These are phyloP conservation scores for Debaryomyces sp. DNA, from an alignment of 1,139 yeast genomes.

Conservation along the genomic window DNA sequence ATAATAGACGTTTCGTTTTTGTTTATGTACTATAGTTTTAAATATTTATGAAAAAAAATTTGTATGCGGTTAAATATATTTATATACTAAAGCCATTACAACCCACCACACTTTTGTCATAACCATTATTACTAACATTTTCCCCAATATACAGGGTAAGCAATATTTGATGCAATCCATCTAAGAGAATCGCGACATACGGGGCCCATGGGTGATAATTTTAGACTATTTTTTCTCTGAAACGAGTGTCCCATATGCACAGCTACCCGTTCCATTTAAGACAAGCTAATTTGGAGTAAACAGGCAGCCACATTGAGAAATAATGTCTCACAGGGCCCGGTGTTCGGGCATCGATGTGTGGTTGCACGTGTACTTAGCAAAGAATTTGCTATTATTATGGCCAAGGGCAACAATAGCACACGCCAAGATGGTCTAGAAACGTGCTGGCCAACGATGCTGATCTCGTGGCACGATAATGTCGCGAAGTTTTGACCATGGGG, in stretches of 20 bases:
- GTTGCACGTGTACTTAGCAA: not conserved
- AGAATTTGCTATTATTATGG: not conserved
- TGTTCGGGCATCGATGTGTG: not conserved
- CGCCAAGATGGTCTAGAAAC: not conserved
- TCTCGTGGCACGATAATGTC: not conserved
- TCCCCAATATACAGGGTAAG: constrained; percentile 4
- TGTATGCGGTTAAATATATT: constrained; percentile 2
- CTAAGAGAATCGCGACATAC: constrained; percentile 6
- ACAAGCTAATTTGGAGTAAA: not conserved
- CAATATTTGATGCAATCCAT: constrained; percentile 2
- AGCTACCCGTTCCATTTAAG: not conserved
- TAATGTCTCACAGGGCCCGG: constrained; percentile 1
- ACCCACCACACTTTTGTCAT: constrained; percentile 2
- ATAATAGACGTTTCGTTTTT: not conserved
- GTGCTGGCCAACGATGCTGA: not conserved
- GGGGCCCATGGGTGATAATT: constrained; percentile 7
- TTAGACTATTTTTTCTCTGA: not conserved
- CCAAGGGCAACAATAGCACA: not conserved
- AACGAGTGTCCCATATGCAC: constrained; percentile 1
- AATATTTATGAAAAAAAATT: constrained; percentile 1
- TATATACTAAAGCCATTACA: not conserved
- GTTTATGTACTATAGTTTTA: not conserved
- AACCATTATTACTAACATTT: not conserved
- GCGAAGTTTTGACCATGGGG: not conserved
- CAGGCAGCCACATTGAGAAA: not conserved